A percentile compares a stretch with the other conserved stretches of the same genome.
These are phyloP conservation scores for Tetratostichococcus sp. DNA, from an alignment of 139 green algal species.

Conservation along the genomic window DNA sequence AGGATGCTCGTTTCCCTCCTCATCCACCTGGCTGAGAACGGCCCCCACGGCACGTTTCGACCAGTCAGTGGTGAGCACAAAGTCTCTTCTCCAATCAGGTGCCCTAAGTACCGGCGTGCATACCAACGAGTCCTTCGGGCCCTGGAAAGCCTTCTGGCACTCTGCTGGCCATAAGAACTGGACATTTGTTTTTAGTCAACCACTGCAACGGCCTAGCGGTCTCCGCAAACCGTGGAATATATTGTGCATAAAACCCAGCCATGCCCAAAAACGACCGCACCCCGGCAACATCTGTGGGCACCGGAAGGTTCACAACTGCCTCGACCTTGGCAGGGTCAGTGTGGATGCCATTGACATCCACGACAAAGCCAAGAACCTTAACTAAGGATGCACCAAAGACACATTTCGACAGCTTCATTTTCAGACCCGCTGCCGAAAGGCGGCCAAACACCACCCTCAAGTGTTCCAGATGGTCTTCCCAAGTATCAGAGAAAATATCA, in stretches of 20 bases:
- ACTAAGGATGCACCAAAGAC: conserved; percentile 2
- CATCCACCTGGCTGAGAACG: too few relatives aligned
- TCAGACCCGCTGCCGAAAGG: too few relatives aligned
- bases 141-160: too few relatives aligned
- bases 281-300: neutral
- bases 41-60: too few relatives aligned
- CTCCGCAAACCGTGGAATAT: conserved; percentile 17
- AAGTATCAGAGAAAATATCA: conserved; percentile 1
- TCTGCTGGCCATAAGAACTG: conserved; percentile 12
- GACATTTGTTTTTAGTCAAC: neutral
- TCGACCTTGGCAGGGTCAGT: conserved; percentile 15
- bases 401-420: too few relatives aligned
- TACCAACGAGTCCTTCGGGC: too few relatives aligned
- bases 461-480: too few relatives aligned
- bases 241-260: conserved; percentile 17
- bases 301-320: conserved; percentile 11
- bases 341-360: conserved; percentile 8
- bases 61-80: too few relatives aligned
- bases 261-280: conserved; percentile 26
- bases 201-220: neutral
- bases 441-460: too few relatives aligned
- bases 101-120: too few relatives aligned
- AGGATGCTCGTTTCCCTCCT: too few relatives aligned
- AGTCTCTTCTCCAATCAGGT: too few relatives aligned
- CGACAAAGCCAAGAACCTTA: conserved; percentile 14